Evolutionary conservation across 352 stramenopile genomes (phyloP), one percentile per base, ranked within the genome.

Genomic region (Thalassiosira mediterranea): DNA sequence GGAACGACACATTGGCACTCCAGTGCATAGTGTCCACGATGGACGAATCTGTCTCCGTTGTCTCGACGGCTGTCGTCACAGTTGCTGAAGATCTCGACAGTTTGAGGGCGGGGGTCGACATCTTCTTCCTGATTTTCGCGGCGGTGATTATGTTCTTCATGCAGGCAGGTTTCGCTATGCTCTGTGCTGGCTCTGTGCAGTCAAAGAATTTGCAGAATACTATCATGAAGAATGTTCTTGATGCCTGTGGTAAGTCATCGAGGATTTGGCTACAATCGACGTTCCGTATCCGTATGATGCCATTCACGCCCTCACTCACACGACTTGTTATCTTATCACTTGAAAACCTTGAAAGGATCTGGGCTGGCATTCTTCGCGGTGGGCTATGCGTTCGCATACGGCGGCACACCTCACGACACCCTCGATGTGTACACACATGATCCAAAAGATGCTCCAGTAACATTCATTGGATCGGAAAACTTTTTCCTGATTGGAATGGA

Each of bases 181-280:
- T 92, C 15, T 89, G 81, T 61, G 84, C 86, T 5, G 89, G 89
- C 7, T 87, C 56, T 23, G 79, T 94, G 1, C 80, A 87, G 44
- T 65, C 79, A 37, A 94, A 94, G 66, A 95, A 94, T 70, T 86
- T 90, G 15, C 84, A 90, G 67, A 94, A 94, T 67, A 93, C 94
- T 37, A 83, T 96, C 58, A 63, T 95, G 13, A 91, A 92, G 75
- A 95, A 95, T 64, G 66, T 95, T 19, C 60, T 92, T 25, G 92
- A 96, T 79, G 68, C 83, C 4, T 92, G 82, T 78, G 84, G 86
- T 61, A 89, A 86, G 53, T 86, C 87, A 17, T 19, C 90, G 42
- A 80, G 83, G 52, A 89, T 88, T 49, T 87, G 56, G 8, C 13
- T 47, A 48, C n/a, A 25, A 15, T 38, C 1, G 49, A 1, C 25